These are phyloP conservation scores for Candida vaughaniae DNA, from an alignment of 805 yeast species.

Conservation along the genomic window DNA sequence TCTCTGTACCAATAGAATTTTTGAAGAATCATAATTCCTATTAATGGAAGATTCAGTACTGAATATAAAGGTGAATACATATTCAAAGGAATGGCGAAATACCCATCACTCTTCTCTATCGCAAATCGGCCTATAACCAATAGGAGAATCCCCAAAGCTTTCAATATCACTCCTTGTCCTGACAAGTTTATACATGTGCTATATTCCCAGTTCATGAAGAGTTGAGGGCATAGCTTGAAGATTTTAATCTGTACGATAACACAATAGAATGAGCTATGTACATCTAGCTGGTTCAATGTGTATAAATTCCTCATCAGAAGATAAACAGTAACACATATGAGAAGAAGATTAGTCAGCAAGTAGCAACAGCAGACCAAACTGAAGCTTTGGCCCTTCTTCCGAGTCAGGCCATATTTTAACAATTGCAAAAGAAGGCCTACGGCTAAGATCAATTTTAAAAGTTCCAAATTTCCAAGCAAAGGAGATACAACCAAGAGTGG, in stretches of 20 bases:
- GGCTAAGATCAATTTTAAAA: conserved; percentile 5
- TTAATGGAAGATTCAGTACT: conserved; percentile 5
- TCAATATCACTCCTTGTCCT: not conserved
- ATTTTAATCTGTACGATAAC: conserved; percentile 21
- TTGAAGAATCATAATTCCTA: conserved; percentile 8
- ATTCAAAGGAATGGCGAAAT: conserved; percentile 23
- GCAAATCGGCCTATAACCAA: not conserved
- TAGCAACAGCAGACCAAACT: conserved; percentile 3
- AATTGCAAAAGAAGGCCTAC: conserved; percentile 3
- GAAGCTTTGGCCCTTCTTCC: conserved; percentile 10
- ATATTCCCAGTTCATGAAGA: conserved; percentile 39
- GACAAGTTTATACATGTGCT: conserved; percentile 3
- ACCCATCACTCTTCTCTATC: conserved; percentile 2
- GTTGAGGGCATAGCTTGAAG: conserved; percentile 39
- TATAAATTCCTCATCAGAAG: not conserved
- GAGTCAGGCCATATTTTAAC: conserved; percentile 5
- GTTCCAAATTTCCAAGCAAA: not conserved
- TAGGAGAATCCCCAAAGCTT: not conserved
- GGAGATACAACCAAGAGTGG: conserved; percentile 3
- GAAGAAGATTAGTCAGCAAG: not conserved
- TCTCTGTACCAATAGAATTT: conserved; percentile 1
- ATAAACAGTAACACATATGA: conserved; percentile 11
- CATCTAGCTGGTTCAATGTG: conserved; percentile 30
- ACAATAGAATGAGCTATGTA: conserved; percentile 42
- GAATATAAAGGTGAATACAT: conserved; percentile 9